These are phyloP conservation scores for Lepiota subincarnata DNA, from an alignment of 768 basidiomycete species.

Conservation along the genomic window DNA sequence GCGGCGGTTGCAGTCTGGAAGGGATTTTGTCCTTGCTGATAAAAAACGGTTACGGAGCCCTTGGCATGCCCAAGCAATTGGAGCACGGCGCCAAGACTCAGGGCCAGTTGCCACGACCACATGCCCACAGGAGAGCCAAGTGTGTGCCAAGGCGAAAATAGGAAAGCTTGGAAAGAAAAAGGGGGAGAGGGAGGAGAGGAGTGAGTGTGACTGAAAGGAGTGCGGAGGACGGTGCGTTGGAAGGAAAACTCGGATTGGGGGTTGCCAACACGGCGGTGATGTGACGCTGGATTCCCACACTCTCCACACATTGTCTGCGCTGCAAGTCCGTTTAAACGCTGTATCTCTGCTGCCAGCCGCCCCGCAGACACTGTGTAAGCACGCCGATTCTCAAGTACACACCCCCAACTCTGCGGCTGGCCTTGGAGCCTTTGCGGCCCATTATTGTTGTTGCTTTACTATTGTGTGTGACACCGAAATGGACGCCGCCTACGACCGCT, in stretches of 20 bases:
- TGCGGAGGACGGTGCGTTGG: background rate
- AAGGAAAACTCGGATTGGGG: background rate
- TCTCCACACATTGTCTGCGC: too few species aligned
- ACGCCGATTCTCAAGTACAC: too few species aligned
- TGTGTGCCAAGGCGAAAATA: background rate
- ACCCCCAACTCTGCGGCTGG: too few species aligned
- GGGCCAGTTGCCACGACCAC: slow-evolving; percentile 1
- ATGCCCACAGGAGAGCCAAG: background rate
- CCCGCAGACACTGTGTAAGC: too few species aligned
- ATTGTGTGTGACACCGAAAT: too few species aligned
- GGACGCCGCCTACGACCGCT: too few species aligned
- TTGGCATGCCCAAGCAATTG: slow-evolving; percentile 8
- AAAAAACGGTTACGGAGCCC: slow-evolving; percentile 33
- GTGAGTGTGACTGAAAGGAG: slow-evolving; percentile 4
- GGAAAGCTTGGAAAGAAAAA: background rate
- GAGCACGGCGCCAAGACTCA: background rate
- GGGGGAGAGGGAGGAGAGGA: background rate
- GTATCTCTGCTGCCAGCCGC: too few species aligned
- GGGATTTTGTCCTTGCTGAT: slow-evolving; percentile 26
- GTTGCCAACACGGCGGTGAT: background rate
- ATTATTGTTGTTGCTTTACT: too few species aligned
- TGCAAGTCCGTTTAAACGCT: too few species aligned
- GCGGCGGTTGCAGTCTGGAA: slow-evolving; percentile 27
- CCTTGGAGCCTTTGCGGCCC: too few species aligned
- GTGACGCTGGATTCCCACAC: too few species aligned